Conservation (phyloP, 805 yeast genomes). For the Myxozyma vanderwaltii region DNA sequence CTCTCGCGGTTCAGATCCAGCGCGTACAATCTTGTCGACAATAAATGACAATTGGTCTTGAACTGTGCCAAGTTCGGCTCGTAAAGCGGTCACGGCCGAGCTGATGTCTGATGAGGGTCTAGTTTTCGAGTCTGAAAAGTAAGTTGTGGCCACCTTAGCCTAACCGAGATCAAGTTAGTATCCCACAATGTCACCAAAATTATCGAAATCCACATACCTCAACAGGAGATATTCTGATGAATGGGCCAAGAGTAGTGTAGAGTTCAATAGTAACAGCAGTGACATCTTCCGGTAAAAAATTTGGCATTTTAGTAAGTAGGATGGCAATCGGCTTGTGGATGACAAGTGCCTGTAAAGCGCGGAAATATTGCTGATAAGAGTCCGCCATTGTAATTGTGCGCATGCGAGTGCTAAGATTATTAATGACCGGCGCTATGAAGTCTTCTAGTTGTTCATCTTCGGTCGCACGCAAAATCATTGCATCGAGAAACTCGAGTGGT, state of each 20-base stretch:
- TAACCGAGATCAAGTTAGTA: background rate
- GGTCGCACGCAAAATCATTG: conserved; percentile 58
- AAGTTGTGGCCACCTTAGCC: conserved; percentile 30
- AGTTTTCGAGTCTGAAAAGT: conserved; percentile 37
- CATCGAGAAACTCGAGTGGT: conserved; percentile 54
- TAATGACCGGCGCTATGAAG: conserved; percentile 55
- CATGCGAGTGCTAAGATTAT: conserved; percentile 45
- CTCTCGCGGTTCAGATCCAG: conserved; percentile 64
- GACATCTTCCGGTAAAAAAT: conserved; percentile 52
- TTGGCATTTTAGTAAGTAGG: conserved; percentile 57
- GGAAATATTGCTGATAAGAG: conserved; percentile 43
- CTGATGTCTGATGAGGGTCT: conserved; percentile 50
- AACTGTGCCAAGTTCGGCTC: conserved; percentile 59
- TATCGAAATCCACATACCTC: conserved; percentile 39
- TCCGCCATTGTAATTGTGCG: conserved; percentile 33
- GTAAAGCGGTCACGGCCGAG: conserved; percentile 59
- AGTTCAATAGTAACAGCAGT: conserved; percentile 59
- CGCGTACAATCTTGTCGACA: conserved; percentile 73
- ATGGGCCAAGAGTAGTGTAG: conserved; percentile 72
- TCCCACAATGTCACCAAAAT: conserved; percentile 2
- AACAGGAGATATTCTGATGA: conserved; percentile 74
- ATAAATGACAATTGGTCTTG: conserved; percentile 63
- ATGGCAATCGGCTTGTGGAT: conserved; percentile 62
- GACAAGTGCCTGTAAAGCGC: conserved; percentile 57
- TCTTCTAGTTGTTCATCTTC: conserved; percentile 70